These are phyloP conservation scores for Diplodia mutila DNA, from an alignment of 2,329 filamentous ascomycete species.

Conservation along the genomic window DNA sequence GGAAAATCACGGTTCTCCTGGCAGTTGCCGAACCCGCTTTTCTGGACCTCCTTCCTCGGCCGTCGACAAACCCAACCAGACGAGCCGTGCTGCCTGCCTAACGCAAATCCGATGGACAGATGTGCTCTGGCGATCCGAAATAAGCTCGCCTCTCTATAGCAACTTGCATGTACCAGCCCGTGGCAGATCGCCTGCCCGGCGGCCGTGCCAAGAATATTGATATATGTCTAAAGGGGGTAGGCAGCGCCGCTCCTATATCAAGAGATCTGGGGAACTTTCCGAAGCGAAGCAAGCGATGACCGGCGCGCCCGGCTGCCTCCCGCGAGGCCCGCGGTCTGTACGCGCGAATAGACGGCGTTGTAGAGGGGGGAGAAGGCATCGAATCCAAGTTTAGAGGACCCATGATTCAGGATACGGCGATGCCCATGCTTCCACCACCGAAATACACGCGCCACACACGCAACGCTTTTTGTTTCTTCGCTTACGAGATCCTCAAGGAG, in stretches of 20 bases:
- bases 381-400: background rate
- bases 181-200: background rate
- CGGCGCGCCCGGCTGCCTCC: background rate
- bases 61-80: background rate
- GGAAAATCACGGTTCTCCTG: background rate
- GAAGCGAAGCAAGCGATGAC: background rate
- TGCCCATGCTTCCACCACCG: background rate
- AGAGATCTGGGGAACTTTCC: constrained; percentile 23
- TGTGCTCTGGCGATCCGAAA: constrained; percentile 17
- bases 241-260: constrained; percentile 16
- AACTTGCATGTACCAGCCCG: background rate
- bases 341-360: background rate
- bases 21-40: background rate
- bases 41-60: background rate
- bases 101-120: constrained; percentile 13
- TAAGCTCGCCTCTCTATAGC: constrained; percentile 19
- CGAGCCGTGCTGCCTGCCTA: background rate
- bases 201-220: constrained; percentile 12
- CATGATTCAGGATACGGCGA: background rate
- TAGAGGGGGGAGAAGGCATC: too few relatives aligned
- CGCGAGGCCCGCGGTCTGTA: too few relatives aligned
- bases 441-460: background rate
- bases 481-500: background rate
- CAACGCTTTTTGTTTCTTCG: background rate
- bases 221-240: constrained; percentile 17